Evolutionary conservation across 2,329 filamentous ascomycete genomes (phyloP).

Genomic region (Aspergillus niger): DNA sequence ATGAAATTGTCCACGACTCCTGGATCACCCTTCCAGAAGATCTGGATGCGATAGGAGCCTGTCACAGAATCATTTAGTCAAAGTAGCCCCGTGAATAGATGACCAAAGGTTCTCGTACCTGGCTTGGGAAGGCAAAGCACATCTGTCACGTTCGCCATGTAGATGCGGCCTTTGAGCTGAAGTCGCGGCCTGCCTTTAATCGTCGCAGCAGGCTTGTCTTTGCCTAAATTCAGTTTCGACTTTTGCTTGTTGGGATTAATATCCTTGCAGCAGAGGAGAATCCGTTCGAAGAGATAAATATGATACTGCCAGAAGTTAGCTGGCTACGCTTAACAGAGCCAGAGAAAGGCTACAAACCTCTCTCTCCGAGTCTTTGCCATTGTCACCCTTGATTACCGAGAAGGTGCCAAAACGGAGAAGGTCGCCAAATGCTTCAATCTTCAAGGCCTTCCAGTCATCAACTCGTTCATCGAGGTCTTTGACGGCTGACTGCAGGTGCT

Average conservation of each 20-base stretch:
- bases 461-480: conserved; percentile 79
- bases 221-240: conserved; percentile 61
- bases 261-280: conserved; percentile 96
- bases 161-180: conserved; percentile 94
- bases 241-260: conserved; percentile 80
- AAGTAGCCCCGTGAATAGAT: background rate
- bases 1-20: conserved; percentile 96
- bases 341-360: conserved; percentile 61
- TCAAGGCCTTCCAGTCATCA: conserved; percentile 96
- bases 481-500: conserved; percentile 79
- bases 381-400: conserved; percentile 77
- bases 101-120: conserved; percentile 59
- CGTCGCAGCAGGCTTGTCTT: conserved; percentile 70
- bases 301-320: conserved; percentile 67
- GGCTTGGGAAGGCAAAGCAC: conserved; percentile 85
- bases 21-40: conserved; percentile 97
- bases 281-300: conserved; percentile 95
- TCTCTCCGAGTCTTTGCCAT: conserved; percentile 83
- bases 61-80: conserved; percentile 5
- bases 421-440: conserved; percentile 86
- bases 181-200: conserved; percentile 74
- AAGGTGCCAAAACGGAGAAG: conserved; percentile 87
- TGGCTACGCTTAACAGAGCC: conserved; percentile 16
- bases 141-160: conserved; percentile 98
- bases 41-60: conserved; percentile 94